Evolutionary conservation across 2,329 filamentous ascomycete species (phyloP), one percentile per base, ranked within the genome.

Genomic region (Escovopsis weberi): DNA sequence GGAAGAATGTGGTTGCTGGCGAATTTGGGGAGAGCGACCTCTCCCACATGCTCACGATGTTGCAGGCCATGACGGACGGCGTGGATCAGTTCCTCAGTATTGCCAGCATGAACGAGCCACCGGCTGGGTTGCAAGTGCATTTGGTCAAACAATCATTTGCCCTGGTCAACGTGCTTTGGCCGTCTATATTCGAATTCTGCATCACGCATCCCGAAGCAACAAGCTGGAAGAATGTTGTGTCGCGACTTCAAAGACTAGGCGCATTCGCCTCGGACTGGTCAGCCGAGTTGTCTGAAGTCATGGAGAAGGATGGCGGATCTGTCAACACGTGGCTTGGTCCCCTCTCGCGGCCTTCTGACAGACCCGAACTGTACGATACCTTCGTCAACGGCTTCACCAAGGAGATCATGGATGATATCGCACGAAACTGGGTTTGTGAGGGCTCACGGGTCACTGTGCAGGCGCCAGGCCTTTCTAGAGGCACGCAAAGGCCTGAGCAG

Each of bases 371-470:
- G 10, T 42, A 47, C 30, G 45, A 61, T 30, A 44, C 58, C 3
- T 55, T 66, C 26, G 52, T 66, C 8, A 51, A 56, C 28, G 59
- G 47, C 36, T 72, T 74, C 43, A 55, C 57, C 6, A 57, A 59
- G 12, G 61, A 62, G 39, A 67, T 74, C 33, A 43, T 61, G 5
- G 57, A 60, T 8, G 69, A 74, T 36, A 61, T 72, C 10, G 54
- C 55, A 4, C 61, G 59, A 37, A 67, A 64, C 36, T 74, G 71
- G 71, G 45, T 59, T 7, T 51, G 57, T 1, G 53, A 54, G 3
- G 53, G 50, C 4, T 50, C 53, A 2, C 54, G 45, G 3, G 59
- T 70, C 10, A 61, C 56, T 0, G 59, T 69, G 23, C 63, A 59
- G 43, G 60, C 58, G 4, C 62, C 64, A 4, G 58, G 56, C 2